These are phyloP conservation scores for Sphagnum contortum DNA, from an alignment of 225 moss, liverwort and hornwort species.

Conservation along the genomic window DNA sequence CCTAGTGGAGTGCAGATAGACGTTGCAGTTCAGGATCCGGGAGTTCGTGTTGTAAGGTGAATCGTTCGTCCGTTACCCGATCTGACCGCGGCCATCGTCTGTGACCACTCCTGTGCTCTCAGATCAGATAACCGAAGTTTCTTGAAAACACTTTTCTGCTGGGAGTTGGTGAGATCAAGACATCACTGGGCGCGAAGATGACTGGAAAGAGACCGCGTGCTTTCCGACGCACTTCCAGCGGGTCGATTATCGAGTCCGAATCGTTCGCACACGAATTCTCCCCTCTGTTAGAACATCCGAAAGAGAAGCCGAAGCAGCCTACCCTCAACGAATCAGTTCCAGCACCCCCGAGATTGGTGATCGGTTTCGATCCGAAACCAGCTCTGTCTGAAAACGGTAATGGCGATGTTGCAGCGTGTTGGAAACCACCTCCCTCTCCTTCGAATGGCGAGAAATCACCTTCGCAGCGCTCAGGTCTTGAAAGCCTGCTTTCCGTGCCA, in stretches of 20 bases:
- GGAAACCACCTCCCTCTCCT: slow-evolving; percentile 26
- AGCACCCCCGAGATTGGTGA: slow-evolving; percentile 50
- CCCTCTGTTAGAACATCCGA: slow-evolving; percentile 61
- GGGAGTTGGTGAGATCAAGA: background rate
- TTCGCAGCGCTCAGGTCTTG: slow-evolving; percentile 46
- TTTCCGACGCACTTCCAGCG: slow-evolving; percentile 79
- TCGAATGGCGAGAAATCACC: too few relatives aligned
- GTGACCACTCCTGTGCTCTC: too few relatives aligned
- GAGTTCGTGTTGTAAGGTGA: too few relatives aligned
- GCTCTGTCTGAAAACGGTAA: slow-evolving; percentile 12
- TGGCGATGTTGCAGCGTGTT: slow-evolving; percentile 15
- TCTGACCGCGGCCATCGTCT: too few relatives aligned
- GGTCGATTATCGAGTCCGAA: slow-evolving; percentile 61
- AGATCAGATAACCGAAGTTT: too few relatives aligned
- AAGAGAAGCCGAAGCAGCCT: slow-evolving; percentile 67
- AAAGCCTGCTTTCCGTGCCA: slow-evolving; percentile 55
- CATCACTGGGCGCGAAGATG: slow-evolving; percentile 20
- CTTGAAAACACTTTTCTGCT: too few relatives aligned
- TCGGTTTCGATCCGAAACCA: slow-evolving; percentile 86
- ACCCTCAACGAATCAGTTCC: slow-evolving; percentile 1
- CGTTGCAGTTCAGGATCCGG: too few relatives aligned
- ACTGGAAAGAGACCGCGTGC: slow-evolving; percentile 74
- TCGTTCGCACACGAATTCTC: slow-evolving; percentile 56
- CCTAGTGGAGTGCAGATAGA: too few relatives aligned
- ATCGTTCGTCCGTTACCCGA: too few relatives aligned